Percentiles rank a stretch among this genome's conserved stretches.
Conservation (phyloP, 805 yeast species). For the Candida germanica region DNA sequence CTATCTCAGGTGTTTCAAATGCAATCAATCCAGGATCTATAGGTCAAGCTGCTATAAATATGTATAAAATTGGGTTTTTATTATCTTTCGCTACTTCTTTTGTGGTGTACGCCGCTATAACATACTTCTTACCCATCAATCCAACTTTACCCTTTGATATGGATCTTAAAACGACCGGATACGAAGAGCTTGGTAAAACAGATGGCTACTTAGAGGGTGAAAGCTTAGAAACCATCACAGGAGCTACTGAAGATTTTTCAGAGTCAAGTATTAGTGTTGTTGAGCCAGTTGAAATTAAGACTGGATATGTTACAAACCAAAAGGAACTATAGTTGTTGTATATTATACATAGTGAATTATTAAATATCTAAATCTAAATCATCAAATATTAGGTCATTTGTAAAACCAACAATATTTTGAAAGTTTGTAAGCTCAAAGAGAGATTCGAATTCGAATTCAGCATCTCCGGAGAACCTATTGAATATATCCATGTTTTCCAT, state of each 20-base stretch:
- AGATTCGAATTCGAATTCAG: background rate
- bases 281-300: too few species aligned
- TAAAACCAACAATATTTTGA: background rate
- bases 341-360: too few species aligned
- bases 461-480: background rate
- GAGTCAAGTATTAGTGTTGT: background rate
- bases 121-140: conserved; percentile 5
- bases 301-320: too few species aligned
- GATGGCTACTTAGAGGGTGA: conserved; percentile 9
- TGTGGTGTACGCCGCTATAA: conserved; percentile 4
- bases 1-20: conserved; percentile 9
- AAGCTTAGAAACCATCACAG: conserved; percentile 1
- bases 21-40: conserved; percentile 9
- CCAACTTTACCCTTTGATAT: background rate
- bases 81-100: conserved; percentile 8
- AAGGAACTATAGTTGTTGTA: too few species aligned
- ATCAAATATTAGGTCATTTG: background rate
- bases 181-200: conserved; percentile 4
- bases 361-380: background rate
- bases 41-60: conserved; percentile 5
- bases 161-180: conserved; percentile 1
- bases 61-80: conserved; percentile 9
- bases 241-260: background rate
- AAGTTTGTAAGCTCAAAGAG: background rate
- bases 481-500: conserved; percentile 2